A percentile compares a stretch with the other conserved stretches of the same genome.
Conservation (phyloP, 1,284 basidiomycete species). For the Apiotrichum sp. region DNA sequence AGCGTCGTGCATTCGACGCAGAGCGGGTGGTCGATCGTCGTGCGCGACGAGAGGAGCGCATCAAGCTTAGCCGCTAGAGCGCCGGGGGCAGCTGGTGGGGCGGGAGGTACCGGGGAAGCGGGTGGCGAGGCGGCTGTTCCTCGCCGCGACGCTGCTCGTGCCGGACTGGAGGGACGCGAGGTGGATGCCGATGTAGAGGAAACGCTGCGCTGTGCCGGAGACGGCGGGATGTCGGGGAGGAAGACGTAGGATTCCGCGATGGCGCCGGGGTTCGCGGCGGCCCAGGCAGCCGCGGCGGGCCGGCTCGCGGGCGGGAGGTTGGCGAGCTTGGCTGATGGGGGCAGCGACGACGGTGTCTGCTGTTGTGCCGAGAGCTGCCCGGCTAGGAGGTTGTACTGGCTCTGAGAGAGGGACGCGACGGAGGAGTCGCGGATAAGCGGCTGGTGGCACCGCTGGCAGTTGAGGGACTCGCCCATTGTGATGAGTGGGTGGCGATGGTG, state of each 20-base stretch:
- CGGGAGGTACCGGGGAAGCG: constrained; percentile 4
- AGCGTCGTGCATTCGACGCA: constrained; percentile 90
- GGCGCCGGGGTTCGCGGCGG: constrained; percentile 49
- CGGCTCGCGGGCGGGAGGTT: constrained; percentile 55
- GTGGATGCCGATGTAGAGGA: background rate
- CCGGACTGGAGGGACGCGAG: constrained; percentile 53
- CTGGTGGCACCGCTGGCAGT: constrained; percentile 49
- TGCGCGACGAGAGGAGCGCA: constrained; percentile 67
- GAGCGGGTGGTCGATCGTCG: constrained; percentile 87
- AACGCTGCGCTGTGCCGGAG: too few species aligned
- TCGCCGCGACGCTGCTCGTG: constrained; percentile 18
- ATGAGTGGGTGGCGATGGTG: background rate
- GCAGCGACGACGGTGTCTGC: constrained; percentile 45
- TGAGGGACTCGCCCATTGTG: constrained; percentile 21
- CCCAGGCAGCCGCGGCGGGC: constrained; percentile 39
- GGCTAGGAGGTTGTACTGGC: constrained; percentile 76
- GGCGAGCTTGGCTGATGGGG: constrained; percentile 55
- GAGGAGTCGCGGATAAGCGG: constrained; percentile 81
- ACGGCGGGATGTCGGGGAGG: constrained; percentile 59
- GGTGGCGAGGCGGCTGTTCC: background rate
- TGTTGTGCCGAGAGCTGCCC: constrained; percentile 50
- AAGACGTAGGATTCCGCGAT: constrained; percentile 79
- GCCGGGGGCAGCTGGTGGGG: constrained; percentile 23
- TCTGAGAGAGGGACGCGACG: constrained; percentile 71
- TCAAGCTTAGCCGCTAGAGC: constrained; percentile 53